Evolutionary conservation across 208 protist species (phyloP).

Genomic region (Wallacemonas sp.): DNA sequence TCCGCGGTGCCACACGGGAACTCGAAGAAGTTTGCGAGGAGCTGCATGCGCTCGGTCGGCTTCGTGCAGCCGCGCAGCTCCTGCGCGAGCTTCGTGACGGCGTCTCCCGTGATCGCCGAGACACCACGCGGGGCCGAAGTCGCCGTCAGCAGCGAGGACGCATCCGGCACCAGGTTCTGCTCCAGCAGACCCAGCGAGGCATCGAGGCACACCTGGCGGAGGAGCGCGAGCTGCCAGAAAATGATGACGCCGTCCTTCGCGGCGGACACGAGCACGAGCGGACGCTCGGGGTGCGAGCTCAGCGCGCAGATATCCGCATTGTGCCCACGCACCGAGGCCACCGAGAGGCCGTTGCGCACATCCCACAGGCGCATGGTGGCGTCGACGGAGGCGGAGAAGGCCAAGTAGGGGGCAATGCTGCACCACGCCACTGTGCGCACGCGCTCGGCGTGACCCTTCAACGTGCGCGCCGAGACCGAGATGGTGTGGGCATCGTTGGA

Average conservation of each 20-base stretch:
- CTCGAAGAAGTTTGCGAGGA: constrained; percentile 78
- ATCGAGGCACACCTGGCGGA: constrained; percentile 71
- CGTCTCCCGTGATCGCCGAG: constrained; percentile 44
- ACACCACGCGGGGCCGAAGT: constrained; percentile 26
- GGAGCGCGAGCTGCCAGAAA: constrained; percentile 80
- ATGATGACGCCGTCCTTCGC: constrained; percentile 88
- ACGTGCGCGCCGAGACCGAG: constrained; percentile 62
- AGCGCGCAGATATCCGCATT: constrained; percentile 87
- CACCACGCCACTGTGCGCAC: constrained; percentile 85
- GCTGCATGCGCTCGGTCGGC: constrained; percentile 59
- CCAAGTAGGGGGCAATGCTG: constrained; percentile 80
- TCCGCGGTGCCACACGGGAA: constrained; percentile 71
- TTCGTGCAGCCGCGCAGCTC: constrained; percentile 52
- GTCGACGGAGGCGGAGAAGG: constrained; percentile 81
- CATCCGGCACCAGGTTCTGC: constrained; percentile 52
- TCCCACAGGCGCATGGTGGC: constrained; percentile 92
- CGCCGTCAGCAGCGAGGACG: constrained; percentile 49
- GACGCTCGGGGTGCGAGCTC: constrained; percentile 77
- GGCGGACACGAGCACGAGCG: constrained; percentile 89
- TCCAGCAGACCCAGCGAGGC: constrained; percentile 72
- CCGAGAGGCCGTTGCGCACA: constrained; percentile 58
- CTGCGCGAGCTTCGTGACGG: constrained; percentile 55
- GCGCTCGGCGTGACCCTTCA: constrained; percentile 76
- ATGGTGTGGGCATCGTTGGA: constrained; percentile 63
- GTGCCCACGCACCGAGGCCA: constrained; percentile 81